Conservation (phyloP, 768 basidiomycete species). For the Pulveroboletus sp. region DNA sequence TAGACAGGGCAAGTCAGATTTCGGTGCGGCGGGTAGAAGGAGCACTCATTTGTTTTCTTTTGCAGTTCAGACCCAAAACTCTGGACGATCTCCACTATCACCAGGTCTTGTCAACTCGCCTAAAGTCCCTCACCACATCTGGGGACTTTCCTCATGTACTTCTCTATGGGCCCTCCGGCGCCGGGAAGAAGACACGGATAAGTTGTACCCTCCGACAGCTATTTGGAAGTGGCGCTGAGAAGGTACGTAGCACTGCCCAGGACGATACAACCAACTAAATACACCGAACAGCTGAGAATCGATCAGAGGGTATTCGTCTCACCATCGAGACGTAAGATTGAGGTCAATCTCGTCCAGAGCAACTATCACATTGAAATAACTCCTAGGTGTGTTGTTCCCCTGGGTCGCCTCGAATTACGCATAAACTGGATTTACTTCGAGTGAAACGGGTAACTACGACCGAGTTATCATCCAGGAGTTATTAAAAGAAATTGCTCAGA, state of each 20-base stretch:
- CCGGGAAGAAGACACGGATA: conserved; percentile 97
- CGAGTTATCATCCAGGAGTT: conserved; percentile 94
- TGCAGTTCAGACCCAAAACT: conserved; percentile 77
- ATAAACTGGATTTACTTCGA: conserved; percentile 30
- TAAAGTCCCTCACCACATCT: conserved; percentile 76
- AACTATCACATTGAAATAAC: conserved; percentile 98
- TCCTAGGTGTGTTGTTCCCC: conserved; percentile 61
- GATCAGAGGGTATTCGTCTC: conserved; percentile 96
- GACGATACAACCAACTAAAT: neutral
- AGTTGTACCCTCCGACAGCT: conserved; percentile 83
- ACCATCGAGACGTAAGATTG: conserved; percentile 89
- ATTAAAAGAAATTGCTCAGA: conserved; percentile 97
- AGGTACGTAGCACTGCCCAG: conserved; percentile 45
- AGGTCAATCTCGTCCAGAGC: conserved; percentile 95
- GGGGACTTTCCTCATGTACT: conserved; percentile 97
- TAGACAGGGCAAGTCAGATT: conserved; percentile 39
- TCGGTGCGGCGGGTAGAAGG: neutral
- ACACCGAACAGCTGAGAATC: conserved; percentile 74
- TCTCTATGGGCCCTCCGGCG: conserved; percentile 95
- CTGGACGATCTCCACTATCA: conserved; percentile 91
- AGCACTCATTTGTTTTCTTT: conserved; percentile 1
- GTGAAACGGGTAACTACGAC: conserved; percentile 95
- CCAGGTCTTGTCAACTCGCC: conserved; percentile 66
- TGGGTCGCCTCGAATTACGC: neutral
- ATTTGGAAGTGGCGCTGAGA: conserved; percentile 90